Percentiles rank a stretch among this genome's conserved stretches.
These are phyloP conservation scores for Tuctoria greenei DNA, from an alignment of 176 grass and related monocot genomes.

Conservation along the genomic window DNA sequence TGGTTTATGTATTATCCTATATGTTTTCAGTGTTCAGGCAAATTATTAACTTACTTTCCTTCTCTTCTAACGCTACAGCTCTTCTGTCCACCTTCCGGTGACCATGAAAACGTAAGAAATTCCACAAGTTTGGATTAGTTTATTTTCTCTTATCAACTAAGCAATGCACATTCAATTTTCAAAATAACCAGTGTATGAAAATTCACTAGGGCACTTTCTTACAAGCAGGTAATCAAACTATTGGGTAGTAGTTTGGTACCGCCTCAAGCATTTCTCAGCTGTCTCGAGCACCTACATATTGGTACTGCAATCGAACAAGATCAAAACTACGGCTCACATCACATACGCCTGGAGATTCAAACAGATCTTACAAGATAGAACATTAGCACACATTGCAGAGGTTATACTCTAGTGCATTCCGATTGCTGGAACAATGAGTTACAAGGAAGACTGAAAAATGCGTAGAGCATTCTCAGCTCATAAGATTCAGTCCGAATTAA, in stretches of 20 bases:
- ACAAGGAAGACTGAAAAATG: slow-evolving; percentile 11
- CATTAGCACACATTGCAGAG: not conserved
- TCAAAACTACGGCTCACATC: too few species aligned
- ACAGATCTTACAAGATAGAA: not conserved
- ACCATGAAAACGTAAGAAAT: not conserved
- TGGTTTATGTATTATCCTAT: too few species aligned
- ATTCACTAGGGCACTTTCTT: not conserved
- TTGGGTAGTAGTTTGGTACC: too few species aligned
- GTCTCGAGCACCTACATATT: not conserved
- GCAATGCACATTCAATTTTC: not conserved
- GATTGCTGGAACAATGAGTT: not conserved
- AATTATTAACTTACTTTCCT: not conserved
- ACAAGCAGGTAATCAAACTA: not conserved
- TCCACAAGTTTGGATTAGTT: not conserved
- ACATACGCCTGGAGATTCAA: slow-evolving; percentile 1
- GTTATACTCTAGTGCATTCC: not conserved
- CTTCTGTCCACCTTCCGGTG: not conserved
- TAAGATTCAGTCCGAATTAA: slow-evolving; percentile 5
- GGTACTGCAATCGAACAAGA: not conserved
- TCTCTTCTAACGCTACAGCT: not conserved
- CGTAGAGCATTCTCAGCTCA: slow-evolving; percentile 1
- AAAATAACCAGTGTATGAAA: not conserved
- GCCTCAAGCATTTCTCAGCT: not conserved
- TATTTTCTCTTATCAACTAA: not conserved
- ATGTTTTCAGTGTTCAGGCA: too few species aligned